A percentile compares a stretch with the other conserved stretches of the same genome.
Evolutionary conservation across 257 asterid species (phyloP).

Genomic region (Ligustrum vulgare): DNA sequence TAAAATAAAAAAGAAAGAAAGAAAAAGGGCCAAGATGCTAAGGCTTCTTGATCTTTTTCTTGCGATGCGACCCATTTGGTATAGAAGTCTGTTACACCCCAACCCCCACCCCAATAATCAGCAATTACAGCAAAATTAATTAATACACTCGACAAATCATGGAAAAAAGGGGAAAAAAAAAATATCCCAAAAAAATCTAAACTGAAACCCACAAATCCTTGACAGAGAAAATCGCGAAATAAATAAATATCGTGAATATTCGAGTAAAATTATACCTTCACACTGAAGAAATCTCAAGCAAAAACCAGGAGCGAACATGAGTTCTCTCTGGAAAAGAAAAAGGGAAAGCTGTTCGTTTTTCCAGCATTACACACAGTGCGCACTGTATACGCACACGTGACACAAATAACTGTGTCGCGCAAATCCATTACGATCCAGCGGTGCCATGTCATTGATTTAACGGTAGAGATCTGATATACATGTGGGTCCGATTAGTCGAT

Average conservation of each 20-base stretch:
- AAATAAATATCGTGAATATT: constrained; percentile 5
- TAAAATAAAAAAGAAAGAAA: not conserved
- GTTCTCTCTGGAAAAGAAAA: constrained; percentile 20
- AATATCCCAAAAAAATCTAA: constrained; percentile 37
- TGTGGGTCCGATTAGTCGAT: not conserved
- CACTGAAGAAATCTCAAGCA: constrained; percentile 31
- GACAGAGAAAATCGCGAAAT: constrained; percentile 13
- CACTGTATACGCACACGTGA: constrained; percentile 32
- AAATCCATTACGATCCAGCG: constrained; percentile 36
- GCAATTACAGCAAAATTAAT: constrained; percentile 1
- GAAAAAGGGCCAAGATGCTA: constrained; percentile 5
- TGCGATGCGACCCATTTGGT: constrained; percentile 41
- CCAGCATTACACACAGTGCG: constrained; percentile 19
- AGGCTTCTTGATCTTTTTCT: constrained; percentile 35
- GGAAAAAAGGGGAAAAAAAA: not conserved
- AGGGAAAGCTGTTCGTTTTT: constrained; percentile 22
- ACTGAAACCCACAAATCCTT: constrained; percentile 25
- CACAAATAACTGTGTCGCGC: constrained; percentile 32
- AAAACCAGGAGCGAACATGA: constrained; percentile 1
- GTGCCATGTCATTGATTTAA: constrained; percentile 23
- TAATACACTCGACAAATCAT: constrained; percentile 9
- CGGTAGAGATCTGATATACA: constrained; percentile 27
- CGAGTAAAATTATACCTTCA: constrained; percentile 17
- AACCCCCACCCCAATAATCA: not conserved
- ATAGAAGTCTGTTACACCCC: constrained; percentile 8